Base-by-base conservation (phyloP, 768 basidiomycete genomes). In the Amanita exitialis region DNA sequence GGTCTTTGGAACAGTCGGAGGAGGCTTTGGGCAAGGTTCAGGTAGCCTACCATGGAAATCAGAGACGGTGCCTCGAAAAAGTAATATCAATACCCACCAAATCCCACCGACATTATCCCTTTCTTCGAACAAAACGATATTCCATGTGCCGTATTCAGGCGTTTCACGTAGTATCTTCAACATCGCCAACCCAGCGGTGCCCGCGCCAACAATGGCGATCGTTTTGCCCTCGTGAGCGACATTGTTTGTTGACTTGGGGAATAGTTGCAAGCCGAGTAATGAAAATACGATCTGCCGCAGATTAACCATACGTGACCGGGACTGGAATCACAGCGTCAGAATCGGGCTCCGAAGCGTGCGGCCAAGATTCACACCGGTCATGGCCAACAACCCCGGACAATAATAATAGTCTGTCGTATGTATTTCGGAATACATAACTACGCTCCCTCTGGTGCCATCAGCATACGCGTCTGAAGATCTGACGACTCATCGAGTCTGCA, bases 181-280 rank as follows among this genome's bases (percentile, higher is more conserved):
- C 61, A 71, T 67, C 1, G 74, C 76, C 23, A 82, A 62, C 1
- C 79, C 79, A 4, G 73, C 77, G 55, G 73, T 79, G 1, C 79
- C 79, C 6, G 71, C 76, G 8, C 81, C 81, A 16, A 83, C 67
- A 45, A 82, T 72, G 6, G 73, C 79, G 44, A 83, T 74, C 4
- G 71, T 71, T 62, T 77, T 80, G 0, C 57, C 50, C 20, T 35
- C 35, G 21, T 9, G 15, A 3, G 46, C 39, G 27, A 49, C 43
- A 38, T 57, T 52, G 41, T 53, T 49, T 4, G 49, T 9, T 16
- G 32, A 13, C 20, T 37, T 21, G 3, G 42, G 44, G 21, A 28
- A 7, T 18, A 55, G 28, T 20, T 28, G 43, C 23, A 44, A 48
- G 30, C 53, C 41, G 12, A 64, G 35, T 20, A 63, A 34, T 46